Evolutionary conservation across 1,284 basidiomycete species (phyloP).

Genomic region (Moesziomyces sp.): DNA sequence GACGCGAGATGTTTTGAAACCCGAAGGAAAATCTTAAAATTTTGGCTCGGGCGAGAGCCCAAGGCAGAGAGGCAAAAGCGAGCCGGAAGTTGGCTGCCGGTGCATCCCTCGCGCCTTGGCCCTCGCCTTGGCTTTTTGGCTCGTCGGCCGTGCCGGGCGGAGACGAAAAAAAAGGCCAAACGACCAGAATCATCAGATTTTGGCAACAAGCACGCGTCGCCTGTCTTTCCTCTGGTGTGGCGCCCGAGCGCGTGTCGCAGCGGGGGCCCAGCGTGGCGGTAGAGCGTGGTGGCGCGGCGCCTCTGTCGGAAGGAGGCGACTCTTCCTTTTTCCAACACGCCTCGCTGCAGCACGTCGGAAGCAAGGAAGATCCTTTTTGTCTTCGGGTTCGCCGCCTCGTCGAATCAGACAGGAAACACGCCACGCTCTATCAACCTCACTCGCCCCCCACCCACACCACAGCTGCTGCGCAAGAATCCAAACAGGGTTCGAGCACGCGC

Average conservation of each 20-base stretch:
- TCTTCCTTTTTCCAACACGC: too few relatives aligned
- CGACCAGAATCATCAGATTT: conserved; percentile 51
- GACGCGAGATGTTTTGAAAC: background rate
- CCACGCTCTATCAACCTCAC: background rate
- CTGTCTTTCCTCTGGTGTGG: conserved; percentile 6
- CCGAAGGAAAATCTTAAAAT: background rate
- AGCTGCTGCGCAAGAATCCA: background rate
- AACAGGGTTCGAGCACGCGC: background rate
- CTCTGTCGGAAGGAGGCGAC: too few relatives aligned
- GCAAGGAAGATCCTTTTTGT: conserved; percentile 1
- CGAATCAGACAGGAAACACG: background rate
- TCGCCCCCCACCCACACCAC: too few relatives aligned
- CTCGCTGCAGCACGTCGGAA: background rate
- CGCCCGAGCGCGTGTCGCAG: conserved; percentile 6
- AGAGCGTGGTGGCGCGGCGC: background rate
- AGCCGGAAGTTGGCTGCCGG: conserved; percentile 14
- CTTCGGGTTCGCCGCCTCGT: background rate
- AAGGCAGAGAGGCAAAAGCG: background rate
- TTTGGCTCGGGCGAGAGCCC: background rate
- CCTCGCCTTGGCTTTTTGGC: too few relatives aligned
- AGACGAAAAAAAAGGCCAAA: background rate
- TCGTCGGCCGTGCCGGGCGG: too few relatives aligned
- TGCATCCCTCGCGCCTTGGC: background rate
- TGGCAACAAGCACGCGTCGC: background rate
- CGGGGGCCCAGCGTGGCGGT: too few relatives aligned